A percentile compares a stretch with the other conserved stretches of the same genome.
Conservation (phyloP, 2,329 filamentous ascomycete genomes). For the Trichoderma aggressivum region DNA sequence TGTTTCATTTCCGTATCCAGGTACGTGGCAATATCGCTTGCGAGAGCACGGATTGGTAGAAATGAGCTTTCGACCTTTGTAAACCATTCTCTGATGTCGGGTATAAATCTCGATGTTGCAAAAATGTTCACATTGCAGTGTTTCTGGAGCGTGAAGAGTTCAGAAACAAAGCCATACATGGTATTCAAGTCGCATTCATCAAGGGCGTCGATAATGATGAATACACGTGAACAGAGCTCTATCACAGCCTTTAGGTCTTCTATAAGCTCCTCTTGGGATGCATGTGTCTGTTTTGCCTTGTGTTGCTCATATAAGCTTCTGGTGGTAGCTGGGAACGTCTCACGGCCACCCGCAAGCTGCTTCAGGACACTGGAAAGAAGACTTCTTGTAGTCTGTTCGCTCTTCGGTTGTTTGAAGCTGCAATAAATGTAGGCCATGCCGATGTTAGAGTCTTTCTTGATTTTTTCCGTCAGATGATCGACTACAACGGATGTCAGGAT, state of each 20-base stretch:
- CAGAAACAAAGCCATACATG: not conserved
- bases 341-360: not conserved
- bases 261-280: not conserved
- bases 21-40: not conserved
- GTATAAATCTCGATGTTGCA: slow-evolving; percentile 22
- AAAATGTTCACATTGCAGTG: not conserved
- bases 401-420: slow-evolving; percentile 33
- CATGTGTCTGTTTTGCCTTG: not conserved
- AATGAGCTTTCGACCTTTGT: not conserved
- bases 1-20: not conserved
- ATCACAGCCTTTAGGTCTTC: not conserved
- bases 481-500: slow-evolving; percentile 42
- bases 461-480: slow-evolving; percentile 34
- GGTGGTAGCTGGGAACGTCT: not conserved
- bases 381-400: slow-evolving; percentile 22
- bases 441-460: slow-evolving; percentile 23
- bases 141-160: not conserved
- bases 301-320: not conserved
- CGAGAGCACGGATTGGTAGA: not conserved
- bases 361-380: not conserved
- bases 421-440: slow-evolving; percentile 47
- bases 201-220: slow-evolving; percentile 2
- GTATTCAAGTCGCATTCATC: not conserved
- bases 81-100: not conserved
- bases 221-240: not conserved